phyloP scores from a whole-genome alignment of 345 rosid genomes.

The Fremontodendron californicum region DNA sequence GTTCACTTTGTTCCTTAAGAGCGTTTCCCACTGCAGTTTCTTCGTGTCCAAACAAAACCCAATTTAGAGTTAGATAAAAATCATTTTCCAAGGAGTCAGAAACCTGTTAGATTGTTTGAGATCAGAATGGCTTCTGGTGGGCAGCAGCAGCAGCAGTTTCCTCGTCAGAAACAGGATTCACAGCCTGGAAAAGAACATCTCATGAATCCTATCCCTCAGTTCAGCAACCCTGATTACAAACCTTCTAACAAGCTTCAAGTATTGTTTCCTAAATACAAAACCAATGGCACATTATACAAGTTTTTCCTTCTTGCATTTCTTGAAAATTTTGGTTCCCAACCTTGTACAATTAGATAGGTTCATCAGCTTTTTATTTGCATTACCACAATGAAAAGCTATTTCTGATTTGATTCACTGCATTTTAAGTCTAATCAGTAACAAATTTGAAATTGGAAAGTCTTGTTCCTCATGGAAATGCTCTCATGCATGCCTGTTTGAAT shows the following conservation, averaged over 20 bases:
- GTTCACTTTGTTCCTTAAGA: neutral
- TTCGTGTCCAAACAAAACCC: slow-evolving; percentile 17
- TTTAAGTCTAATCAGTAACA: too few relatives aligned
- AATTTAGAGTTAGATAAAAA: neutral
- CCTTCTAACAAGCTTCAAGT: slow-evolving; percentile 67
- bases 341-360: too few relatives aligned
- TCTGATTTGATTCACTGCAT: too few relatives aligned
- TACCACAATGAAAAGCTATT: too few relatives aligned
- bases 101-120: neutral
- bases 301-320: neutral
- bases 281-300: neutral
- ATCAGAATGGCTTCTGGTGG: slow-evolving; percentile 49
- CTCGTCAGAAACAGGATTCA: slow-evolving; percentile 53
- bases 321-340: neutral
- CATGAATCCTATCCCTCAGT: slow-evolving; percentile 67
- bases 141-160: slow-evolving; percentile 26
- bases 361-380: too few relatives aligned
- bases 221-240: slow-evolving; percentile 40
- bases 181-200: slow-evolving; percentile 70
- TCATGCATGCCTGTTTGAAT: neutral
- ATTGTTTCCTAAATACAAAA: neutral
- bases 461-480: too few relatives aligned
- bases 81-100: slow-evolving; percentile 4
- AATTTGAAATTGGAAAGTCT: too few relatives aligned
- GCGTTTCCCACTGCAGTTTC: neutral